Conservation (phyloP, 2,329 filamentous ascomycete species). For the Cordyceps cicadae region DNA sequence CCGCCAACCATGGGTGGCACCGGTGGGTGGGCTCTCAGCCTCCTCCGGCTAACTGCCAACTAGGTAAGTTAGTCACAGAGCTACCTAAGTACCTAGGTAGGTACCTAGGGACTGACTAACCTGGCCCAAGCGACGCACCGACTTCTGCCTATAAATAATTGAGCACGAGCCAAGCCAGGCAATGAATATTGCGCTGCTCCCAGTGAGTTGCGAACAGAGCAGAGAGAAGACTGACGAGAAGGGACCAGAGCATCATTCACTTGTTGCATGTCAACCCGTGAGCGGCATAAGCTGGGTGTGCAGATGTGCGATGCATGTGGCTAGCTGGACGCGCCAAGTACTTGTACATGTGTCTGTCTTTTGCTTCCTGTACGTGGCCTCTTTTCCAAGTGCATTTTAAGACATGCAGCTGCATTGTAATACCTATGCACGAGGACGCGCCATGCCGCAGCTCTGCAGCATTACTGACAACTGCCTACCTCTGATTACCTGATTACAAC, state of each 20-base stretch:
- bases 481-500: background rate
- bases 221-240: background rate
- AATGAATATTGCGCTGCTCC: background rate
- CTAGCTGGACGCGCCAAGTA: background rate
- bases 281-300: background rate
- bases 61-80: too few relatives aligned
- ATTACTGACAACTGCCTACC: background rate
- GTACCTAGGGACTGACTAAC: too few relatives aligned
- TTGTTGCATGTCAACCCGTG: background rate
- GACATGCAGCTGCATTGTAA: background rate
- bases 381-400: background rate
- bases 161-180: slow-evolving; percentile 2
- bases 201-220: background rate
- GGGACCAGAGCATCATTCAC: background rate
- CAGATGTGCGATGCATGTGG: background rate
- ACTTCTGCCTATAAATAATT: background rate
- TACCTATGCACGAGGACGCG: background rate
- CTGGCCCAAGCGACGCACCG: background rate
- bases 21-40: background rate
- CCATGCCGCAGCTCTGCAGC: background rate
- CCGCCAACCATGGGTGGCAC: background rate
- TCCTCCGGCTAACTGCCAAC: background rate
- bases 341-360: background rate
- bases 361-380: background rate
- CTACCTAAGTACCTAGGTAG: too few relatives aligned